A percentile compares a stretch with the other conserved stretches of the same genome.
Conservation (phyloP, 805 yeast species). For the Yarrowia bubula region DNA sequence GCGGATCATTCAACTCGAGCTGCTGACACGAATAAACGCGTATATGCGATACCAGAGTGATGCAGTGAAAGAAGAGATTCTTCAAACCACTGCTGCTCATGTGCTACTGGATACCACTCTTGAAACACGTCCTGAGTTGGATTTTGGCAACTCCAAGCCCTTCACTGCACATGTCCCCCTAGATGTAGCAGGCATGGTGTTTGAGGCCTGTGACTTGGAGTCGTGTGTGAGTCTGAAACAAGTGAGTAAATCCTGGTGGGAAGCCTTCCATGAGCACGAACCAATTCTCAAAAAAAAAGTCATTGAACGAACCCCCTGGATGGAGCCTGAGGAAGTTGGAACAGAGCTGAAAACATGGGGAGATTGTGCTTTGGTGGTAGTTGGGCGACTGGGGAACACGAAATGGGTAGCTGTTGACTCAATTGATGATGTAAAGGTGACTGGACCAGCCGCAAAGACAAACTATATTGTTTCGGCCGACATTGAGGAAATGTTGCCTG, state of each 20-base stretch:
- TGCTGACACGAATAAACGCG: too few species aligned
- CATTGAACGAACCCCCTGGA: neutral
- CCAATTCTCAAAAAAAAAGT: neutral
- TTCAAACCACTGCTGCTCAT: neutral
- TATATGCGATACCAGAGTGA: neutral
- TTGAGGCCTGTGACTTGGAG: neutral
- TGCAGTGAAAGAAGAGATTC: neutral
- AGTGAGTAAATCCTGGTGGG: neutral
- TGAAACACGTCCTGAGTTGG: neutral
- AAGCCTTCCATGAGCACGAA: neutral
- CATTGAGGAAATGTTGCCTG: too few species aligned
- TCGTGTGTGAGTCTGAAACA: neutral
- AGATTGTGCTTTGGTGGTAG: neutral
- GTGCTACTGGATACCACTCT: neutral
- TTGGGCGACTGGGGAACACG: neutral
- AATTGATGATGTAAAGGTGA: neutral
- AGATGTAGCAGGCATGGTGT: neutral
- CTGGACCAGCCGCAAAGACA: neutral
- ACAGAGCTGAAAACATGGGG: neutral
- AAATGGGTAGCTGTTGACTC: neutral
- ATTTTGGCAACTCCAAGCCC: neutral
- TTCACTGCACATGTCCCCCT: neutral
- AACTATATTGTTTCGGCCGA: too few species aligned
- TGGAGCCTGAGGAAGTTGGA: neutral
- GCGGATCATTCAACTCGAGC: too few species aligned